Conservation (phyloP, 345 rosid genomes). For the Lumnitzera littorea region DNA sequence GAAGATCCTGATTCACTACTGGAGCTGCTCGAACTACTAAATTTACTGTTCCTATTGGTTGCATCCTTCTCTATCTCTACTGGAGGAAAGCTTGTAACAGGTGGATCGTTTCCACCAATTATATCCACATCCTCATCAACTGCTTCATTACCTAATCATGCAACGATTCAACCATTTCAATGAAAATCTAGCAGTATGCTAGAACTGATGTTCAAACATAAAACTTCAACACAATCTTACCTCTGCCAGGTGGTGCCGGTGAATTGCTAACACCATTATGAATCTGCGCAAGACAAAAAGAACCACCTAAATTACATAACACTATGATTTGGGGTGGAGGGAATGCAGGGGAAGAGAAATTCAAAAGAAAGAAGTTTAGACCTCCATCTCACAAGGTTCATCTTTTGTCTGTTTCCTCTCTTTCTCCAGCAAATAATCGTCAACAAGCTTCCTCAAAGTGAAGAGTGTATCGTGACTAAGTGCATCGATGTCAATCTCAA, state of each 20-base stretch:
- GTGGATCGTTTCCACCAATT: conserved; percentile 69
- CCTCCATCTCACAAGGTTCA: conserved; percentile 80
- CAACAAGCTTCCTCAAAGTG: conserved; percentile 58
- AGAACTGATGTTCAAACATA: conserved; percentile 2
- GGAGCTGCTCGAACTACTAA: conserved; percentile 64
- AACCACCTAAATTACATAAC: background rate
- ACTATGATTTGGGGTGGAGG: conserved; percentile 1
- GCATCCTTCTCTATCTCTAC: conserved; percentile 58
- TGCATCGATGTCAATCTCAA: conserved; percentile 79
- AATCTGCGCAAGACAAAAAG: conserved; percentile 38
- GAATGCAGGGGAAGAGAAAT: background rate
- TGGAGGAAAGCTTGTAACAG: conserved; percentile 41
- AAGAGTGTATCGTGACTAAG: conserved; percentile 63
- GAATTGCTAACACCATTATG: conserved; percentile 64
- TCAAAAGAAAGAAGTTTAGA: conserved; percentile 16
- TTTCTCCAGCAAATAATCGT: conserved; percentile 52
- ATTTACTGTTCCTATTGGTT: conserved; percentile 40
- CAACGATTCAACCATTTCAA: background rate
- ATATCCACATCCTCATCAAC: conserved; percentile 73
- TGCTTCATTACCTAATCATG: conserved; percentile 44
- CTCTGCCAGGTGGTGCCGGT: conserved; percentile 49
- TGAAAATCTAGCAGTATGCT: too few relatives aligned
- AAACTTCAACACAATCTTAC: conserved; percentile 25
- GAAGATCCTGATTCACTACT: conserved; percentile 74
- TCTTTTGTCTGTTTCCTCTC: conserved; percentile 37